phyloP scores from a whole-genome alignment of 1,139 yeast species.

The Tardiomyces depauwii region DNA sequence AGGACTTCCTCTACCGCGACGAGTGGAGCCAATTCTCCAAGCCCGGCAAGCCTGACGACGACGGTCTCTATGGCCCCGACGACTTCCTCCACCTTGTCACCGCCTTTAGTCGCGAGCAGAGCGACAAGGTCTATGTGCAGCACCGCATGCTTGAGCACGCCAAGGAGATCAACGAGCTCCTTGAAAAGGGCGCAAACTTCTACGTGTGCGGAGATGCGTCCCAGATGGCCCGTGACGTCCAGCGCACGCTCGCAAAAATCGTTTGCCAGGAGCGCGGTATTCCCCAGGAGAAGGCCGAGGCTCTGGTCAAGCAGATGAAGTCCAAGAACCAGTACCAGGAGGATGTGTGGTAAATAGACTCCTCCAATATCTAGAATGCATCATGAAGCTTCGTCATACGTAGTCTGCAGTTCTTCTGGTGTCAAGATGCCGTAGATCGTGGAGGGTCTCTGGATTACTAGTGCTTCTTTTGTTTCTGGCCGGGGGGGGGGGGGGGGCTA shows the following conservation, averaged over 20 bases:
- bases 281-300: conserved; percentile 58
- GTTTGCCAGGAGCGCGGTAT: conserved; percentile 49
- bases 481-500: too few relatives aligned
- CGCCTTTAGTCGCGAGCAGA: conserved; percentile 72
- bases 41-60: conserved; percentile 23
- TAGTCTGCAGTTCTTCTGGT: too few relatives aligned
- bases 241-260: conserved; percentile 53
- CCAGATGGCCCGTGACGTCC: conserved; percentile 96
- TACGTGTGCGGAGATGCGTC: conserved; percentile 98
- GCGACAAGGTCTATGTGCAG: conserved; percentile 74
- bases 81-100: conserved; percentile 42
- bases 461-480: too few relatives aligned
- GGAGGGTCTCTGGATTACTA: too few relatives aligned
- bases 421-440: too few relatives aligned
- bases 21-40: conserved; percentile 52
- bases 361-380: background rate
- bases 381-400: too few relatives aligned
- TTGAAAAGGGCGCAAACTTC: conserved; percentile 70
- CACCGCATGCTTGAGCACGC: conserved; percentile 55
- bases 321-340: conserved; percentile 88
- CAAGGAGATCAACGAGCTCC: conserved; percentile 41
- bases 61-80: conserved; percentile 7
- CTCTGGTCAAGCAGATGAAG: conserved; percentile 67
- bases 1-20: conserved; percentile 72
- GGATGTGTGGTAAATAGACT: conserved; percentile 70